phyloP scores from a whole-genome alignment of 1,284 basidiomycete species.

The Naganishia sp. region DNA sequence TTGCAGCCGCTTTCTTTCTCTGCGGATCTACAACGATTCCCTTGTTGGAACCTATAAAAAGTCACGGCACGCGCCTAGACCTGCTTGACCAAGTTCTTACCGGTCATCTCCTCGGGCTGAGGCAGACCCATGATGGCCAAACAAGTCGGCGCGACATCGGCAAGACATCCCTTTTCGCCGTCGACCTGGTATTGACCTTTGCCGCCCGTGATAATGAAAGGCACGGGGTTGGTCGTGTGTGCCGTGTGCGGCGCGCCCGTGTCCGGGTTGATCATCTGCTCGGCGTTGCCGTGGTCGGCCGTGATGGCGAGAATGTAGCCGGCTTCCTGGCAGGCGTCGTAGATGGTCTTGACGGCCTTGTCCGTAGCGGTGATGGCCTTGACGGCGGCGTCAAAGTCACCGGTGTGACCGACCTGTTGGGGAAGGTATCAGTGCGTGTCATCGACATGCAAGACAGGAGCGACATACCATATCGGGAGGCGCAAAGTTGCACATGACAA shows the following conservation, averaged over 20 bases:
- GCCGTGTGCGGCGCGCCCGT: slow-evolving; percentile 60
- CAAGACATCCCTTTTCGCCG: slow-evolving; percentile 67
- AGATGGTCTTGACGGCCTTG: slow-evolving; percentile 78
- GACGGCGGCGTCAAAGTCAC: slow-evolving; percentile 82
- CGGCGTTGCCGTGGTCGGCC: slow-evolving; percentile 84
- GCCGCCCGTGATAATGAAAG: slow-evolving; percentile 72
- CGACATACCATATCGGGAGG: slow-evolving; percentile 82
- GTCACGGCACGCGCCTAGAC: not conserved
- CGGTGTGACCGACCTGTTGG: slow-evolving; percentile 82
- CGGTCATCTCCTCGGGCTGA: slow-evolving; percentile 59
- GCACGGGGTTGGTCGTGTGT: slow-evolving; percentile 55
- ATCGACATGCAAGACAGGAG: not conserved
- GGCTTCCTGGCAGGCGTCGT: slow-evolving; percentile 76
- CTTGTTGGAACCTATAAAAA: not conserved
- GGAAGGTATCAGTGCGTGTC: not conserved
- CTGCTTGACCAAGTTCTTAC: slow-evolving; percentile 33
- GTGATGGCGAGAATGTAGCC: slow-evolving; percentile 84
- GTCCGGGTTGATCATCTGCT: slow-evolving; percentile 79
- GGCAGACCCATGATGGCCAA: slow-evolving; percentile 70
- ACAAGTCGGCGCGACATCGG: slow-evolving; percentile 84
- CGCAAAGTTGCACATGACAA: slow-evolving; percentile 94
- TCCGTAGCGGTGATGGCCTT: slow-evolving; percentile 80
- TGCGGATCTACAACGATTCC: slow-evolving; percentile 12
- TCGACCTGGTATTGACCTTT: slow-evolving; percentile 60
- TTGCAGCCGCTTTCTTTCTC: not conserved